Conservation (phyloP, 2,329 filamentous ascomycete genomes). For the Aureobasidium namibiae region DNA sequence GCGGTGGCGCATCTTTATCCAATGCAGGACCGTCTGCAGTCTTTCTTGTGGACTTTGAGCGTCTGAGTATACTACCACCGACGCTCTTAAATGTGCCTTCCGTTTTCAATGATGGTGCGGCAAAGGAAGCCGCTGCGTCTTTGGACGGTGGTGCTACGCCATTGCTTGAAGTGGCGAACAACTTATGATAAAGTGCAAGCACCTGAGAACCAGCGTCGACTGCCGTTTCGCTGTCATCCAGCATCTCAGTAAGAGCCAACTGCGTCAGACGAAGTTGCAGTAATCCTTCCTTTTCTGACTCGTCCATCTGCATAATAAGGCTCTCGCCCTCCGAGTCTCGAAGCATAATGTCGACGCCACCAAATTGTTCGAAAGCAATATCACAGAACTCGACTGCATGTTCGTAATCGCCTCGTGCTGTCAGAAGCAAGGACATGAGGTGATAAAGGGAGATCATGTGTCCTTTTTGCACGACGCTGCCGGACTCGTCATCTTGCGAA, state of each 20-base stretch:
- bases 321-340: not conserved
- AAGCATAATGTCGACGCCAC: conserved; percentile 29
- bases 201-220: conserved; percentile 85
- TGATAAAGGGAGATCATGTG: conserved; percentile 81
- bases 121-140: conserved; percentile 29
- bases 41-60: conserved; percentile 41
- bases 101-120: conserved; percentile 20
- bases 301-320: conserved; percentile 70
- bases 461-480: conserved; percentile 36
- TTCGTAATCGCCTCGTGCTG: conserved; percentile 74
- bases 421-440: conserved; percentile 75
- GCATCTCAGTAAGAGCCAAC: conserved; percentile 69
- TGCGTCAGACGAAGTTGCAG: conserved; percentile 97
- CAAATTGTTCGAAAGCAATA: conserved; percentile 84
- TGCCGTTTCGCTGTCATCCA: conserved; percentile 75
- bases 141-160: conserved; percentile 34
- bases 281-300: conserved; percentile 74
- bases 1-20: conserved; percentile 13
- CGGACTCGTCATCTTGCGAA: conserved; percentile 25
- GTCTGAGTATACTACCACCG: conserved; percentile 72
- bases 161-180: conserved; percentile 61
- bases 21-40: conserved; percentile 32
- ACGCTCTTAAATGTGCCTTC: conserved; percentile 40
- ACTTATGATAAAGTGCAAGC: conserved; percentile 66
- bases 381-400: conserved; percentile 78